Evolutionary conservation across 768 basidiomycete genomes (phyloP).

Genomic region (Suillus ampliporus): DNA sequence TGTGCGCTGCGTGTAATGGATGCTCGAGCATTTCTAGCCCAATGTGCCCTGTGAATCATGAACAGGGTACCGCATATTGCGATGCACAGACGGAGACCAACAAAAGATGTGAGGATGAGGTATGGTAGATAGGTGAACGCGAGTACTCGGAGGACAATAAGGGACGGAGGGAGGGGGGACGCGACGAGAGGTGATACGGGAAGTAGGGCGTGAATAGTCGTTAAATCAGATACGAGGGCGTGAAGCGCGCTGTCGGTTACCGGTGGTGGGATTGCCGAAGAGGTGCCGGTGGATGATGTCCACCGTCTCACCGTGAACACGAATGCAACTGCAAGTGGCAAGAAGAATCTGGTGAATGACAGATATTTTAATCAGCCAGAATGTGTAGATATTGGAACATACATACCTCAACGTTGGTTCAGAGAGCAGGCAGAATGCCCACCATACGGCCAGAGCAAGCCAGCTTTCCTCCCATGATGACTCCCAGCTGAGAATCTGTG

Average conservation of each 20-base stretch:
- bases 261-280: slow-evolving; percentile 28
- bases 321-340: slow-evolving; percentile 58
- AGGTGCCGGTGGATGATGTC: slow-evolving; percentile 23
- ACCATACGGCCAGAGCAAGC: slow-evolving; percentile 75
- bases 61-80: slow-evolving; percentile 63
- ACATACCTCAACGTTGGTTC: slow-evolving; percentile 54
- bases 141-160: slow-evolving; percentile 59
- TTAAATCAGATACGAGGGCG: slow-evolving; percentile 65
- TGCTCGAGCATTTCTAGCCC: slow-evolving; percentile 59
- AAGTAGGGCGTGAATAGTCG: slow-evolving; percentile 63
- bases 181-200: slow-evolving; percentile 45
- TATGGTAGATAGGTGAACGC: slow-evolving; percentile 67
- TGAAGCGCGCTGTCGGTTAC: slow-evolving; percentile 64
- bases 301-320: slow-evolving; percentile 40
- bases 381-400: slow-evolving; percentile 20
- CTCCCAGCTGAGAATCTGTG: slow-evolving; percentile 65
- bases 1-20: slow-evolving; percentile 69
- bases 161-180: slow-evolving; percentile 32
- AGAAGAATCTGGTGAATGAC: slow-evolving; percentile 52
- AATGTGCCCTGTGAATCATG: slow-evolving; percentile 71
- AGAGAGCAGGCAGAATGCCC: slow-evolving; percentile 72
- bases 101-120: slow-evolving; percentile 62
- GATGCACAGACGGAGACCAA: slow-evolving; percentile 66
- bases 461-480: slow-evolving; percentile 62
- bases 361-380: slow-evolving; percentile 13